Percentiles rank a stretch among this genome's conserved stretches.
Conservation (phyloP, 2,329 filamentous ascomycete species). For the Penicillium sp. region DNA sequence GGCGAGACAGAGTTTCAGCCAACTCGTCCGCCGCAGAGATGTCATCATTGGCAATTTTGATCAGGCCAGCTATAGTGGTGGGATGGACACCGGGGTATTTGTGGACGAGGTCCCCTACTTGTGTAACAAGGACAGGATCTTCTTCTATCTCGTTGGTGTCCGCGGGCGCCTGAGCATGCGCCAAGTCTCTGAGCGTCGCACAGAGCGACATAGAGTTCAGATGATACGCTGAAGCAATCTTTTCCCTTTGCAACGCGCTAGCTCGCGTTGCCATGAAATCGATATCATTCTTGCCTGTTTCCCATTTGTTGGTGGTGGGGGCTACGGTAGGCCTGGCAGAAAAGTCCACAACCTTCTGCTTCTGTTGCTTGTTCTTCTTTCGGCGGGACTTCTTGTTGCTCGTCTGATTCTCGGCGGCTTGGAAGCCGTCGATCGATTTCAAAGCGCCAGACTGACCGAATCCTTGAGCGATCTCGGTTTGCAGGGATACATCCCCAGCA, state of each 20-base stretch:
- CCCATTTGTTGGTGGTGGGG: slow-evolving; percentile 57
- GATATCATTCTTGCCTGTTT: slow-evolving; percentile 57
- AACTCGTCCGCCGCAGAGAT: slow-evolving; percentile 61
- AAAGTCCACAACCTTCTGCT: slow-evolving; percentile 17
- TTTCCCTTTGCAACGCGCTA: slow-evolving; percentile 46
- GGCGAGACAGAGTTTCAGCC: slow-evolving; percentile 54
- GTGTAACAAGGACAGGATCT: slow-evolving; percentile 47
- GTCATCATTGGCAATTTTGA: slow-evolving; percentile 60
- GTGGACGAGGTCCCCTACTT: slow-evolving; percentile 55
- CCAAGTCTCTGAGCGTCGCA: slow-evolving; percentile 57
- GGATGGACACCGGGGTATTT: slow-evolving; percentile 57
- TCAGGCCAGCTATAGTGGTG: slow-evolving; percentile 53
- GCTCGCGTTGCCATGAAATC: slow-evolving; percentile 60
- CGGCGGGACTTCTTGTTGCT: slow-evolving; percentile 42
- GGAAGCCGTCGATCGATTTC: slow-evolving; percentile 84
- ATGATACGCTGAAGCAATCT: slow-evolving; percentile 61
- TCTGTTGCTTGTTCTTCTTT: slow-evolving; percentile 39
- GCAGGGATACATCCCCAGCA: slow-evolving; percentile 39
- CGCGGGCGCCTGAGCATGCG: slow-evolving; percentile 49
- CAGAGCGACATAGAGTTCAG: slow-evolving; percentile 57
- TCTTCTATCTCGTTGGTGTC: slow-evolving; percentile 38
- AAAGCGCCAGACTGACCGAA: slow-evolving; percentile 44
- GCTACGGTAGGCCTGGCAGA: slow-evolving; percentile 14
- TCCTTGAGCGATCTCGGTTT: slow-evolving; percentile 16
- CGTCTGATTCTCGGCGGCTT: slow-evolving; percentile 54